Conservation (phyloP, 345 rosid genomes). For the Ceriops zippeliana region DNA sequence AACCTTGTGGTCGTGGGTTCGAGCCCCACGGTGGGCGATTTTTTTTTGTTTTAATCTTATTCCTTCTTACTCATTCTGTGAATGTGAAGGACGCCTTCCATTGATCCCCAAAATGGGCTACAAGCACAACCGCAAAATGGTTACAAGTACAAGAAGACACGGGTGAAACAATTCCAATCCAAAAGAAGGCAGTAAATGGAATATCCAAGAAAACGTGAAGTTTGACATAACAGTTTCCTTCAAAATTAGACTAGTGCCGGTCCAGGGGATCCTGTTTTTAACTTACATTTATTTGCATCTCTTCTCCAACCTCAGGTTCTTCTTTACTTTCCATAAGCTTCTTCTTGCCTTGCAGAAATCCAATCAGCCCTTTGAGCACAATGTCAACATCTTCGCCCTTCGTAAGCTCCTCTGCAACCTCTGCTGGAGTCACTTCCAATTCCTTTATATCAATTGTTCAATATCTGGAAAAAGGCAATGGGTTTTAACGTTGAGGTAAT, state of each 20-base stretch:
- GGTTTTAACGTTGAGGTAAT: neutral
- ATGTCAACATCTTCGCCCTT: slow-evolving; percentile 15
- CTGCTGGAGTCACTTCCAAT: slow-evolving; percentile 16
- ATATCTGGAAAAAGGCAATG: slow-evolving; percentile 1
- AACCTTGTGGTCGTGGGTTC: slow-evolving; percentile 58
- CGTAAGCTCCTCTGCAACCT: slow-evolving; percentile 17
- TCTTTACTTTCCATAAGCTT: slow-evolving; percentile 1
- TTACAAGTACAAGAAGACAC: no score
- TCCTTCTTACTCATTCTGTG: no score
- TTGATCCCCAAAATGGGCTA: no score
- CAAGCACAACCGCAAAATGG: no score
- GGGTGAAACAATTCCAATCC: no score
- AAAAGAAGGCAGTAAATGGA: no score
- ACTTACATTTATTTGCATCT: neutral
- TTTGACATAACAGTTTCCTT: neutral
- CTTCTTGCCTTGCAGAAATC: slow-evolving; percentile 10
- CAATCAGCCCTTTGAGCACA: slow-evolving; percentile 21
- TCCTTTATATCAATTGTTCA: neutral
- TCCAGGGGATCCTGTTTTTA: neutral
- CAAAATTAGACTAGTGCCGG: no score
- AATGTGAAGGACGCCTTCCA: no score
- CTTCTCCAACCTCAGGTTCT: neutral
- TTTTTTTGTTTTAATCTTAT: no score
- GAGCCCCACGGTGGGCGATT: slow-evolving; percentile 44
- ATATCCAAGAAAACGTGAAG: neutral